A percentile compares a stretch with the other conserved stretches of the same genome.
phyloP scores from a whole-genome alignment of 108 stramenopile genomes.

The Cyclotella choctawhatcheeana region DNA sequence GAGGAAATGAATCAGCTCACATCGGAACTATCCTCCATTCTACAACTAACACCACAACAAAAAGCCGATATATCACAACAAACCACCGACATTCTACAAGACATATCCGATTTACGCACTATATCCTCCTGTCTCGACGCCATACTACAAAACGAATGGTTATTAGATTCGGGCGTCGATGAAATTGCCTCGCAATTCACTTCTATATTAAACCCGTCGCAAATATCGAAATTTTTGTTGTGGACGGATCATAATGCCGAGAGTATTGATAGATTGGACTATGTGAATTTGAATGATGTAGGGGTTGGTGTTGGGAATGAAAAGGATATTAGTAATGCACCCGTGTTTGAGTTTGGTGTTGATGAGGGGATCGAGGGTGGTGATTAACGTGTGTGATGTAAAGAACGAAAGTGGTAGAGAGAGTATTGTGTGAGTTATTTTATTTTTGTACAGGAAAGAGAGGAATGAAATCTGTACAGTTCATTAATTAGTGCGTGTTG shows the following conservation, averaged over 20 bases:
- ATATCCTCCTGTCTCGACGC: constrained; percentile 66
- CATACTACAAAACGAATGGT: constrained; percentile 75
- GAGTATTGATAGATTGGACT: constrained; percentile 83
- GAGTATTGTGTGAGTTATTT: too few species aligned
- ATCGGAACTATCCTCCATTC: constrained; percentile 61
- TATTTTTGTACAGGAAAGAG: too few species aligned
- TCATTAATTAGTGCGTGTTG: too few species aligned
- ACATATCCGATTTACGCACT: constrained; percentile 72
- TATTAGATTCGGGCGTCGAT: constrained; percentile 81
- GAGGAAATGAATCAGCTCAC: constrained; percentile 57
- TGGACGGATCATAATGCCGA: constrained; percentile 91
- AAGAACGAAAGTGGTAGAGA: too few species aligned
- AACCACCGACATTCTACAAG: constrained; percentile 57
- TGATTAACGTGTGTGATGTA: too few species aligned
- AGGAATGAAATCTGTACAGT: too few species aligned
- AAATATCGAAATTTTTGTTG: constrained; percentile 83
- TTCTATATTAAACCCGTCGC: constrained; percentile 81
- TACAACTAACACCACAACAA: constrained; percentile 70
- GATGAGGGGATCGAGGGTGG: too few species aligned
- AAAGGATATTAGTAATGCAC: too few species aligned
- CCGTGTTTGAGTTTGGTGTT: too few species aligned
- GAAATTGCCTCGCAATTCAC: constrained; percentile 75
- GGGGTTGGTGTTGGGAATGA: too few species aligned
- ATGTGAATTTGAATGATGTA: too few species aligned
- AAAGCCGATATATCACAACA: constrained; percentile 45